Evolutionary conservation across 495 filamentous ascomycete genomes (phyloP), one percentile per base, ranked within the genome.

Genomic region (Aspergillus cristatus): DNA sequence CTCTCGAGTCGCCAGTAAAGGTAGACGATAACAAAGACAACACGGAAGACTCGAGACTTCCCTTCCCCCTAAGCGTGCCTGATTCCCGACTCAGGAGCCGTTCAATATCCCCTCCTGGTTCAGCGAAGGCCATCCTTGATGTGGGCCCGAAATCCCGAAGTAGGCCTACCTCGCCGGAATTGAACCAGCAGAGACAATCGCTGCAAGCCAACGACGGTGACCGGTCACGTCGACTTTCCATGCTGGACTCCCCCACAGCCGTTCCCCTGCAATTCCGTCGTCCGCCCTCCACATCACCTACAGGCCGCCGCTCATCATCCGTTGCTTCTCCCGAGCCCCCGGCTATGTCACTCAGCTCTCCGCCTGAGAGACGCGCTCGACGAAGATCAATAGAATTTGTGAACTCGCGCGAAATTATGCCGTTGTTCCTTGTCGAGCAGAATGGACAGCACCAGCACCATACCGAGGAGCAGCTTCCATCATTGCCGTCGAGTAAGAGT

Each of bases 221-320:
- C 24, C 30, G 29, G 22, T 41, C 46, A 35, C 55, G 61, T 17
- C 53, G 60, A 3, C 41, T 49, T 6, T 66, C 65, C 12, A 25
- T 55, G n/a, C 42, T 52, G 28, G 62, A 63, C 13, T 71, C 69
- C 12, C 66, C 71, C 10, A 71, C 71, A 13, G 67, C 68, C 6
- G 60, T 75, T 13, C 70, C 70, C 8, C 25, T 72, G 36, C 55
- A 67, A 45, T 74, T 72, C 53, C 64, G 68, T 28, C 62, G 56
- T 12, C 62, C 66, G 1, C 71, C 65, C 26, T 53, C 56, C 8
- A 70, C 64, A 5, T 71, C 64, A 5, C 66, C 64, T 7, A 41
- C 58, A 6, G 38, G 55, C 2, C 44, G 51, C 4, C 60, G 65
- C 13, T 57, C 60, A 11, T 48, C 57, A 1, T 62, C 70, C 11